A percentile compares a stretch with the other conserved stretches of the same genome.
phyloP scores from a whole-genome alignment of 169 alveolate species.

The Ichthyophthirius multifiliis region DNA sequence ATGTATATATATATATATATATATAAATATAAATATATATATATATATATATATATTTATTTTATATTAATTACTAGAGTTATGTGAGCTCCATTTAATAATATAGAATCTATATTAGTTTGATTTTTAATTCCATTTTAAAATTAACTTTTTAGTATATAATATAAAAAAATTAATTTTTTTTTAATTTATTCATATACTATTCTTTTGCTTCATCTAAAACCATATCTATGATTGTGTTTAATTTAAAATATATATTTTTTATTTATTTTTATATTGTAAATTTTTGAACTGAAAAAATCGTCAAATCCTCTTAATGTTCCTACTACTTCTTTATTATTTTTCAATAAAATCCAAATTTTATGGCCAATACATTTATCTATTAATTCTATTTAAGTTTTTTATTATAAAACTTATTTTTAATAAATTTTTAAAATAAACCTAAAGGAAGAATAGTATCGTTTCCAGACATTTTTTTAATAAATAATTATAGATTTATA shows the following conservation, averaged over 20 bases:
- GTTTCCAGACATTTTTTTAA: conserved; percentile 28
- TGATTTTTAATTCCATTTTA: conserved; percentile 1
- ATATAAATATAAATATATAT: background rate
- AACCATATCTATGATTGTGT: conserved; percentile 40
- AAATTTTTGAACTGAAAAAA: conserved; percentile 48
- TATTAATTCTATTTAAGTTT: conserved; percentile 41
- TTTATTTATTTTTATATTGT: background rate
- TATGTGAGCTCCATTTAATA: conserved; percentile 39
- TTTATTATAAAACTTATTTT: background rate
- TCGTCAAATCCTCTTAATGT: conserved; percentile 71
- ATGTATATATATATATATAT: background rate
- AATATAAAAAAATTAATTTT: background rate
- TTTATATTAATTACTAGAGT: conserved; percentile 11
- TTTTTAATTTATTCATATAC: background rate
- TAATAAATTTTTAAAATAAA: background rate
- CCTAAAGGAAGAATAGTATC: conserved; percentile 47
- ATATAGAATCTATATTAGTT: conserved; percentile 26
- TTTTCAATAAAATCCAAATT: conserved; percentile 65
- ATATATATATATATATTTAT: background rate
- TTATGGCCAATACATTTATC: conserved; percentile 66
- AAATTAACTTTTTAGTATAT: conserved; percentile 8
- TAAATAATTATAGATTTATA: too few relatives aligned
- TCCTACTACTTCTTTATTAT: conserved; percentile 65
- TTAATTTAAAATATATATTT: background rate
- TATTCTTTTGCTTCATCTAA: conserved; percentile 57